These are phyloP conservation scores for Phytophthora constricta DNA, from an alignment of 352 stramenopile genomes.

Conservation along the genomic window DNA sequence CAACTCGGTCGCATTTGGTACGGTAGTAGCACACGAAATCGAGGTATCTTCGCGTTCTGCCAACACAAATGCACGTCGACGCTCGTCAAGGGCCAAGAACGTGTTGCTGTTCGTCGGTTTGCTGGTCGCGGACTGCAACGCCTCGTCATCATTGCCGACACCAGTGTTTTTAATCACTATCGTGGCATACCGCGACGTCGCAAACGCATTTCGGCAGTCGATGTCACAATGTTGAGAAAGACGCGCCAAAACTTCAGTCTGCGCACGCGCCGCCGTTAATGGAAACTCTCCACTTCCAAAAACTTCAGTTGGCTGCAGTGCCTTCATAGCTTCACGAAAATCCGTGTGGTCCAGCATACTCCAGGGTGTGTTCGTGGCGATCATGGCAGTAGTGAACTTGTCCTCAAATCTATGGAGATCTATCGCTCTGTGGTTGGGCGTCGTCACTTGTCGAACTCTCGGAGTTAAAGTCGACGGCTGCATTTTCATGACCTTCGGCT, in stretches of 20 bases:
- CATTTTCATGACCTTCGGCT: conserved; percentile 1
- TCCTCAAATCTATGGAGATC: conserved; percentile 33
- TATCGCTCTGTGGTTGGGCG: background rate
- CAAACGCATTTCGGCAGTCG: conserved; percentile 25
- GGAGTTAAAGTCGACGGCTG: background rate
- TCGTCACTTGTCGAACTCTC: background rate
- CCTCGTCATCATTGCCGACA: background rate
- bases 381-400: conserved; percentile 40
- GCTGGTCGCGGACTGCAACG: too few relatives aligned
- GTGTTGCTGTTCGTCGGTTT: conserved; percentile 8
- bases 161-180: conserved; percentile 18
- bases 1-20: conserved; percentile 15
- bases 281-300: conserved; percentile 21
- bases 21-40: background rate
- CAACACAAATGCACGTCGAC: conserved; percentile 37
- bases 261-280: conserved; percentile 35
- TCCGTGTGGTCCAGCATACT: conserved; percentile 35
- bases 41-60: conserved; percentile 10
- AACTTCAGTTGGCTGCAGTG: conserved; percentile 9
- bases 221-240: conserved; percentile 33
- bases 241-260: conserved; percentile 32
- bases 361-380: conserved; percentile 31
- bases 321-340: conserved; percentile 36
- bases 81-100: conserved; percentile 33
- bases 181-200: conserved; percentile 22